Evolutionary conservation across 768 basidiomycete species (phyloP).

Genomic region (Boletus pseudopeckii): DNA sequence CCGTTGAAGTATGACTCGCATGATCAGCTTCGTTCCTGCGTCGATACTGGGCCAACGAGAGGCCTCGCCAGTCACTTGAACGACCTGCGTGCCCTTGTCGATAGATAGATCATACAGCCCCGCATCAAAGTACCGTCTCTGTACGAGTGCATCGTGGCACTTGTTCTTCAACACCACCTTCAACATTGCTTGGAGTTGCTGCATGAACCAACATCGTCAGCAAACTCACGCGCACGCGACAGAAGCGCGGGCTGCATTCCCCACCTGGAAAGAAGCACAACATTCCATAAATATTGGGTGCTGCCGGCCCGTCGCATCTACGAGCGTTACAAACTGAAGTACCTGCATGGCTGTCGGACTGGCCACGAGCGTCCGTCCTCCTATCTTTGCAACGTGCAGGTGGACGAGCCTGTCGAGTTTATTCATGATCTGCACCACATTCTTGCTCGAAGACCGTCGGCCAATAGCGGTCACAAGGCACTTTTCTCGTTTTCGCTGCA

Average conservation of each 20-base stretch:
- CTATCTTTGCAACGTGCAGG: constrained; percentile 15
- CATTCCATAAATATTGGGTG: constrained; percentile 26
- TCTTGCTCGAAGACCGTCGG: constrained; percentile 10
- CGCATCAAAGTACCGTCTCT: constrained; percentile 24
- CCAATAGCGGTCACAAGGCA: not conserved
- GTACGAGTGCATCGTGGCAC: constrained; percentile 19
- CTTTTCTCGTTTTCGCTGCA: constrained; percentile 23
- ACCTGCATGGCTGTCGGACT: constrained; percentile 23
- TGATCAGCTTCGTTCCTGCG: constrained; percentile 23
- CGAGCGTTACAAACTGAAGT: constrained; percentile 20
- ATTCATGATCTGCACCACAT: constrained; percentile 13
- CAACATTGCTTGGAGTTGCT: constrained; percentile 26
- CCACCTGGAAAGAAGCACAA: constrained; percentile 26
- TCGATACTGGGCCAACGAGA: constrained; percentile 23
- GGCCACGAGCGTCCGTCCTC: not conserved
- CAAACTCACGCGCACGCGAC: not conserved
- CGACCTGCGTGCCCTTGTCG: constrained; percentile 22
- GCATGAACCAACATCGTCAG: not conserved
- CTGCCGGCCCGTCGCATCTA: constrained; percentile 27
- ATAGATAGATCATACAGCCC: constrained; percentile 24
- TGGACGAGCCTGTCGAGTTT: constrained; percentile 24
- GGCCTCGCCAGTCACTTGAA: constrained; percentile 20
- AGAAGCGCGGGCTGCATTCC: not conserved
- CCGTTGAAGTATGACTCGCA: constrained; percentile 23
- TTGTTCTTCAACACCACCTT: constrained; percentile 13